Percentiles rank a stretch among this genome's conserved stretches.
These are phyloP conservation scores for Barnettozyma sp. DNA, from an alignment of 805 yeast species.

Conservation along the genomic window DNA sequence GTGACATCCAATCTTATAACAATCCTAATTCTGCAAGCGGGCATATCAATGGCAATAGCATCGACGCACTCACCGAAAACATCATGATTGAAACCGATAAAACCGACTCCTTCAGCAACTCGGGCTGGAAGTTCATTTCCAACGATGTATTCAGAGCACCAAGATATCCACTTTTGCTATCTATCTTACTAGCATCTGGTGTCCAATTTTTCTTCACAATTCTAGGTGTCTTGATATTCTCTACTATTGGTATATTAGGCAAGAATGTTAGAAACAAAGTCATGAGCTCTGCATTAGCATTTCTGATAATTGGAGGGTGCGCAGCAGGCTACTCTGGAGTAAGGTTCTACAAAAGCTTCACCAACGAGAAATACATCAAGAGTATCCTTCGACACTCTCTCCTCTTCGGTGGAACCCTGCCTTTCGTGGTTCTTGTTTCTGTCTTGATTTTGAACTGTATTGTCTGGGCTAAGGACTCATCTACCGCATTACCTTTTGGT, in stretches of 20 bases:
- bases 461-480: conserved; percentile 70
- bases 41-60: too few relatives aligned
- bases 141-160: conserved; percentile 54
- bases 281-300: conserved; percentile 48
- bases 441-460: conserved; percentile 55
- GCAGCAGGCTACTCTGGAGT: conserved; percentile 71
- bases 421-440: conserved; percentile 39
- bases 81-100: conserved; percentile 23
- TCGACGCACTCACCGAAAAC: conserved; percentile 22
- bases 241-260: conserved; percentile 52
- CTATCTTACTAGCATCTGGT: conserved; percentile 65
- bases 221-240: conserved; percentile 50
- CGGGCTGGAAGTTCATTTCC: conserved; percentile 49
- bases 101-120: conserved; percentile 21
- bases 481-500: conserved; percentile 73
- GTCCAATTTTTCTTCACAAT: conserved; percentile 63
- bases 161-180: conserved; percentile 37
- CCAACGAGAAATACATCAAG: conserved; percentile 26
- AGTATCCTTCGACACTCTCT: conserved; percentile 27
- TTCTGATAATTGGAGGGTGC: conserved; percentile 64
- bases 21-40: too few relatives aligned
- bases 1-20: conserved; percentile 38
- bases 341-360: conserved; percentile 50
- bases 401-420: conserved; percentile 44
- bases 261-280: conserved; percentile 66